Base-by-base conservation (phyloP, 495 filamentous ascomycete species). In the Cercophora scortea region DNA sequence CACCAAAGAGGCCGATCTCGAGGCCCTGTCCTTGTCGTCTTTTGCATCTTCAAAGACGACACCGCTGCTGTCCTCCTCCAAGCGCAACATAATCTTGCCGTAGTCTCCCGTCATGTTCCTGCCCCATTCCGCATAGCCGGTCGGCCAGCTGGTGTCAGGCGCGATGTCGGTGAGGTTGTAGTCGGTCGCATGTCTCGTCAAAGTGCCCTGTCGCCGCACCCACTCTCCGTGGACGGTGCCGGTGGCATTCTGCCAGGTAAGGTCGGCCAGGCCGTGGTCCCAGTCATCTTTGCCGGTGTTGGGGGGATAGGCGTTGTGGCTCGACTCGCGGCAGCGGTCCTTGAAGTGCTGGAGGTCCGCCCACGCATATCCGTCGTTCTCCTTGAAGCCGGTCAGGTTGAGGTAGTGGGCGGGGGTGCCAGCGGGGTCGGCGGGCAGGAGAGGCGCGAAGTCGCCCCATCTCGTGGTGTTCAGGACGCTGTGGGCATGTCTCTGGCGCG, bases 181-280 rank as follows among this genome's bases (percentile, higher is more conserved):
- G 54, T 55, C 61, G 11, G 58, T 61, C 18, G 69, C 66, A 19
- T 60, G 56, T 60, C 63, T 65, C 39, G 53, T 43, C 12, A 51
- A 56, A 15, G 67, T 62, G 35, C 68, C 73, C 49, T 69, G 71
- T 13, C 74, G 66, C 7, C 86, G 81, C 49, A 86, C 79, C 89
- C 89, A 96, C 53, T 82, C 72, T 10, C 90, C 90, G 17, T 76
- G 73, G 17, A 93, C 73, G 44, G 82, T 83, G 0, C 90, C 88
- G 7, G 89, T 91, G 32, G 85, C 78, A 69, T 96, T 96, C 60
- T 82, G 79, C 75, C 91, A 95, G 12, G 89, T 64, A 60, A 70
- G 49, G 72, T 64, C 48, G 61, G 68, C 55, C 59, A 74, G 44
- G 70, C 67, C 61, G 69, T 73, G 53, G 18, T 65, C 61, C 62